phyloP scores from a whole-genome alignment of 2,329 filamentous ascomycete genomes.

The Cercospora sp. region DNA sequence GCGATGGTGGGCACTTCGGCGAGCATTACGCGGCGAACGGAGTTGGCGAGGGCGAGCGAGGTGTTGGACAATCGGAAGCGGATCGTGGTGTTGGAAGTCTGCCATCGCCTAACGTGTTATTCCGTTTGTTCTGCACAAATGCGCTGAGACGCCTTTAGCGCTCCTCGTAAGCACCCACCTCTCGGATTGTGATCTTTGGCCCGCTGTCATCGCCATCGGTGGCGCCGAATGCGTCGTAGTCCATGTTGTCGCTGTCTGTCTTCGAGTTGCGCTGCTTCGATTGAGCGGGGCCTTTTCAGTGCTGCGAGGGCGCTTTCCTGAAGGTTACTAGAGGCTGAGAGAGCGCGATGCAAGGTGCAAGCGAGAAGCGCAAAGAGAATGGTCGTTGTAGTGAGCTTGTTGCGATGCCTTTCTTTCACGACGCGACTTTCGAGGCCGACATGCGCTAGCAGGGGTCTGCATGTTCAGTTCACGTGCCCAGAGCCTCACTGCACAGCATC shows the following conservation, averaged over 20 bases:
- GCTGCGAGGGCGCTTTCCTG: not conserved
- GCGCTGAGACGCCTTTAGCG: not conserved
- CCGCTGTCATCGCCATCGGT: conserved; percentile 30
- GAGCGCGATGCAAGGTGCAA: not conserved
- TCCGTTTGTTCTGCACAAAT: conserved; percentile 9
- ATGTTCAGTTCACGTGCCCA: not conserved
- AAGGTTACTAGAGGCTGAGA: not conserved
- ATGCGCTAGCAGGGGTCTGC: not conserved
- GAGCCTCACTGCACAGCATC: not conserved
- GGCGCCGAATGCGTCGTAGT: conserved; percentile 27
- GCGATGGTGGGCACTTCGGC: conserved; percentile 93
- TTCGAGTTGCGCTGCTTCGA: not conserved
- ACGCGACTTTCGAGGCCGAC: conserved; percentile 8
- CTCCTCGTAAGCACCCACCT: conserved; percentile 37
- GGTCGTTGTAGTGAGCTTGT: not conserved
- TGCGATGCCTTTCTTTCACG: not conserved
- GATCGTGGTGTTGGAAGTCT: conserved; percentile 74
- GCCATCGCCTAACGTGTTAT: conserved; percentile 13
- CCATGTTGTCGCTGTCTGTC: conserved; percentile 19
- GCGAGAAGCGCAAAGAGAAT: not conserved
- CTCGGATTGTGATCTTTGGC: conserved; percentile 47
- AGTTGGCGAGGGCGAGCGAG: conserved; percentile 89
- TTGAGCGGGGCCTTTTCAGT: not conserved
- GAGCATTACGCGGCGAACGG: conserved; percentile 84
- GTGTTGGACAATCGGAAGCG: conserved; percentile 90